phyloP scores from a whole-genome alignment of 345 rosid genomes.

The Draba incana region DNA sequence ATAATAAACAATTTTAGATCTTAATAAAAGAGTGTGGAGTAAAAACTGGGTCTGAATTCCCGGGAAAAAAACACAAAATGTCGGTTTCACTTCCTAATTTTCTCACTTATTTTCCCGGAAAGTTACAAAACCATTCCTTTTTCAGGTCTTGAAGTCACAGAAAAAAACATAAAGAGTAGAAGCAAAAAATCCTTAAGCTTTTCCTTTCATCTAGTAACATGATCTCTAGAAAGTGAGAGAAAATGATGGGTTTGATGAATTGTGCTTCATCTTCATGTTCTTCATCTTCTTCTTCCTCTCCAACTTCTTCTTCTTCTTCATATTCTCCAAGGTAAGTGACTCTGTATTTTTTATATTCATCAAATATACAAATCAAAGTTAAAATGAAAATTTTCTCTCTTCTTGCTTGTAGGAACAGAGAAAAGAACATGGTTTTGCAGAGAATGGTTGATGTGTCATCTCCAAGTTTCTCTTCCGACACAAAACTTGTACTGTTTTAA shows the following conservation, averaged over 20 bases:
- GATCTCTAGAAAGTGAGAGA: conserved; percentile 31
- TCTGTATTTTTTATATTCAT: neutral
- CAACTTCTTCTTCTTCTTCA: conserved; percentile 44
- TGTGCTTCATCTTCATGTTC: conserved; percentile 52
- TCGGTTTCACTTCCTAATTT: conserved; percentile 36
- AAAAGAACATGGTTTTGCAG: conserved; percentile 45
- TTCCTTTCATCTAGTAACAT: conserved; percentile 17
- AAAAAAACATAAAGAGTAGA: neutral
- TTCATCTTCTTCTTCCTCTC: conserved; percentile 49
- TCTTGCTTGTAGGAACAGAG: conserved; percentile 22
- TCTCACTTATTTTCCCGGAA: conserved; percentile 38
- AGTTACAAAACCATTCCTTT: conserved; percentile 27
- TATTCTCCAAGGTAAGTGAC: conserved; percentile 45
- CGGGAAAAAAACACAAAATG: conserved; percentile 28
- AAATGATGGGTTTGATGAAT: conserved; percentile 50
- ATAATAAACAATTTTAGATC: conserved; percentile 21
- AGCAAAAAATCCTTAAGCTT: conserved; percentile 33
- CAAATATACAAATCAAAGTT: neutral
- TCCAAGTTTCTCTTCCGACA: conserved; percentile 48
- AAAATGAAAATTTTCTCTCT: neutral
- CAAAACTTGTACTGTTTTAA: conserved; percentile 51
- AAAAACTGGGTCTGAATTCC: conserved; percentile 21
- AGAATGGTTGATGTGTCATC: conserved; percentile 47
- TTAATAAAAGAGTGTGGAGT: conserved; percentile 34
- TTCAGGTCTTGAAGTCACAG: conserved; percentile 33